phyloP scores from a whole-genome alignment of 139 green algal species.

The Chlorella sorokiniana region DNA sequence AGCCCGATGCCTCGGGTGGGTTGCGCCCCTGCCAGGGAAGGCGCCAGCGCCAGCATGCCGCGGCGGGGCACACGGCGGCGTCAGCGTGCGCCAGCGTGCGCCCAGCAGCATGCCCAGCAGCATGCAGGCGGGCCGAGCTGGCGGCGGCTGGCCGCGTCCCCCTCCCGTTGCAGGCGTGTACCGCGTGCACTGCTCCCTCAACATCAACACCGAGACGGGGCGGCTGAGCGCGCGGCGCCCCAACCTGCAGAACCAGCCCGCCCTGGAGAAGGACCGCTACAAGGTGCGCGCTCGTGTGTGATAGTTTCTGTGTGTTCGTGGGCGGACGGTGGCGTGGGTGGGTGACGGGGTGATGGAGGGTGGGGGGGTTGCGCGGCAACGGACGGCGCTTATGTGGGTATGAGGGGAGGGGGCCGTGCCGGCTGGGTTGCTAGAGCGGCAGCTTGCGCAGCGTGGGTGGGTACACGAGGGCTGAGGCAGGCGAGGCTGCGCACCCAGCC shows the following conservation, averaged over 20 bases:
- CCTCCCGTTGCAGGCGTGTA: slow-evolving; percentile 32
- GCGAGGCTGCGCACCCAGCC: too few relatives aligned
- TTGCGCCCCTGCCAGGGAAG: neutral
- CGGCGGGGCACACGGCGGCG: too few relatives aligned
- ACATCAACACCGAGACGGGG: slow-evolving; percentile 99
- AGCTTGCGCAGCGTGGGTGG: too few relatives aligned
- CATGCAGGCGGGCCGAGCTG: neutral
- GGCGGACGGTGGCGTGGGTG: neutral
- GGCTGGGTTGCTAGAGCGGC: too few relatives aligned
- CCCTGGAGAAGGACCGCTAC: slow-evolving; percentile 98
- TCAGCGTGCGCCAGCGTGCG: too few relatives aligned
- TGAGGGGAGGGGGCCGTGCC: too few relatives aligned
- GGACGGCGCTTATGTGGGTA: too few relatives aligned
- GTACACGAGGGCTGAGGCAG: too few relatives aligned
- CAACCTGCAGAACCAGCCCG: slow-evolving; percentile 99
- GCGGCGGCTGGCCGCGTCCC: neutral
- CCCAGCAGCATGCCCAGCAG: too few relatives aligned
- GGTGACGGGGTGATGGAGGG: neutral
- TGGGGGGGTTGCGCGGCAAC: too few relatives aligned
- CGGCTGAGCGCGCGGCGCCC: slow-evolving; percentile 87
- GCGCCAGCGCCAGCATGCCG: too few relatives aligned
- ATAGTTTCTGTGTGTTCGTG: neutral
- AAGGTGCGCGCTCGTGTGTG: too few relatives aligned
- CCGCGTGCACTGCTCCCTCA: slow-evolving; percentile 94
- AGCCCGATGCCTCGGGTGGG: slow-evolving; percentile 34